phyloP scores from a whole-genome alignment of 1,139 yeast species.

The Hemisphaericaspora xylofermentans region DNA sequence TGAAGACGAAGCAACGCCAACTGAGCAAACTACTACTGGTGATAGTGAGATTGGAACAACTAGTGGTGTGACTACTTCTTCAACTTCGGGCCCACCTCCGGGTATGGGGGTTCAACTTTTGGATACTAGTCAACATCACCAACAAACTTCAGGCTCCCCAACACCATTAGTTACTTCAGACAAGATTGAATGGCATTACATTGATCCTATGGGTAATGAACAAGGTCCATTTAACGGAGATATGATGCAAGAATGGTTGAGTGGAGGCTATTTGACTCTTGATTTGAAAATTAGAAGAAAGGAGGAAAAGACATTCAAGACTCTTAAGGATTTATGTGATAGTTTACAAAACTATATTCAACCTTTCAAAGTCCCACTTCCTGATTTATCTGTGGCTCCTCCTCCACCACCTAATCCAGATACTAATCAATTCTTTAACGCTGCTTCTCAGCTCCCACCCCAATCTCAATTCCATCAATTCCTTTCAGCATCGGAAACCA shows the following conservation, averaged over 20 bases:
- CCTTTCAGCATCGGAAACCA: constrained; percentile 16
- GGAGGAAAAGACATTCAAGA: constrained; percentile 39
- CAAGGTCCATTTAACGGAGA: constrained; percentile 82
- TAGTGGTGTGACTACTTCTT: constrained; percentile 3
- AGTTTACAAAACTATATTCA: constrained; percentile 48
- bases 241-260: constrained; percentile 78
- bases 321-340: constrained; percentile 48
- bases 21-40: constrained; percentile 2
- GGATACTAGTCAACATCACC: constrained; percentile 6
- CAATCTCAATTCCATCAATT: constrained; percentile 23
- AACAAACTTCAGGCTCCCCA: constrained; percentile 1
- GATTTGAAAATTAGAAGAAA: constrained; percentile 59
- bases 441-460: background rate
- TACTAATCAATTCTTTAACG: constrained; percentile 6
- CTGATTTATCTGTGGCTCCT: constrained; percentile 24
- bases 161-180: constrained; percentile 27
- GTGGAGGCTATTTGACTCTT: constrained; percentile 57
- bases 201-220: constrained; percentile 66
- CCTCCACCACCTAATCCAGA: constrained; percentile 6
- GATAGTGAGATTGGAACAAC: constrained; percentile 5
- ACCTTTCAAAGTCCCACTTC: constrained; percentile 63
- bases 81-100: constrained; percentile 19
- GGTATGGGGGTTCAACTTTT: constrained; percentile 13
- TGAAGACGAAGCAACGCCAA: no score
- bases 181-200: constrained; percentile 64